Percentiles rank a stretch among this genome's conserved stretches.
Evolutionary conservation across 371 early-diverging fungal species (phyloP).

Genomic region (Rhizopus stolonifer): DNA sequence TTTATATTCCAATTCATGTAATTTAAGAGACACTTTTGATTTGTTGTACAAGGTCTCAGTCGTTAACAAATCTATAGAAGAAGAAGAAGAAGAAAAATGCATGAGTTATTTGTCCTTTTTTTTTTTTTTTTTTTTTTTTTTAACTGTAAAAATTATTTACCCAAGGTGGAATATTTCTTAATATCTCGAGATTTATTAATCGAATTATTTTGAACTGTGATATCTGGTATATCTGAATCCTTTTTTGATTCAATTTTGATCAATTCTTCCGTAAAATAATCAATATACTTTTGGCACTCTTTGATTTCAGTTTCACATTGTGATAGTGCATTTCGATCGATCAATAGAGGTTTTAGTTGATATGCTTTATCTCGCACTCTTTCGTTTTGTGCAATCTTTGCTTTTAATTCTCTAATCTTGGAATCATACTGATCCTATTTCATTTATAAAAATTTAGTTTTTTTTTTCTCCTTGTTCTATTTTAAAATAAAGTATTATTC

Average conservation of each 20-base stretch:
- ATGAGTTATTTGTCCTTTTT: too few relatives aligned
- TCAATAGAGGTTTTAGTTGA: conserved; percentile 62
- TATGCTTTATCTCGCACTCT: conserved; percentile 71
- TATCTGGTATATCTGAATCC: conserved; percentile 10
- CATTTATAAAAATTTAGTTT: too few relatives aligned
- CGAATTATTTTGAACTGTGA: neutral
- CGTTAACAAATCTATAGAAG: conserved; percentile 72
- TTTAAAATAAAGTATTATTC: too few relatives aligned
- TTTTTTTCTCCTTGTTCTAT: too few relatives aligned
- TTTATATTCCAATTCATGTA: conserved; percentile 84
- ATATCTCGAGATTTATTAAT: conserved; percentile 6
- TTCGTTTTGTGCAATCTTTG: conserved; percentile 67
- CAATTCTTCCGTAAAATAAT: conserved; percentile 76
- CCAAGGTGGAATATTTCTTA: conserved; percentile 45
- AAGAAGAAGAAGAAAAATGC: too few relatives aligned
- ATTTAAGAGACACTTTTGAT: conserved; percentile 84
- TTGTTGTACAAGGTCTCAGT: conserved; percentile 75
- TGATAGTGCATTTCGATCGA: conserved; percentile 66
- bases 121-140: too few relatives aligned
- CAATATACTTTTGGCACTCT: conserved; percentile 81
- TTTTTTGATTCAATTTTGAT: conserved; percentile 21
- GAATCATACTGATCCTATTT: conserved; percentile 2
- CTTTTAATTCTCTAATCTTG: conserved; percentile 52
- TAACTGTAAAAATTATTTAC: conserved; percentile 29
- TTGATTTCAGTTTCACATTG: conserved; percentile 78